Evolutionary conservation across 1,284 basidiomycete species (phyloP), one percentile per base, ranked within the genome.

Genomic region (Marasmius tenuissimus): DNA sequence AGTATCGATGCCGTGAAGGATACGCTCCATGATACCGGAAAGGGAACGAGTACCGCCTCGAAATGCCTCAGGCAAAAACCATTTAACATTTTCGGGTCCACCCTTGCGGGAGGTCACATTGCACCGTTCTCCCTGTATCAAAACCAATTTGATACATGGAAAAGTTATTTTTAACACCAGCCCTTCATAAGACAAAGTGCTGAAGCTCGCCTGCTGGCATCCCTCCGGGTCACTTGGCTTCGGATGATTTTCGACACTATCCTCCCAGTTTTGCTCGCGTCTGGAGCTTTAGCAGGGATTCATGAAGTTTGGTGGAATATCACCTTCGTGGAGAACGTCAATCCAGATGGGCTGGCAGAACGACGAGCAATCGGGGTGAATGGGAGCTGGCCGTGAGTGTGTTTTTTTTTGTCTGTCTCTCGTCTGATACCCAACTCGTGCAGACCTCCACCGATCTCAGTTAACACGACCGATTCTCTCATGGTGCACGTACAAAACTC

Each of bases 331-430:
- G 71, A 87, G 37, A 74, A 86, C 63, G 86, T 81, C 59, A 90
- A 87, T 72, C 93, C 92, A n/a, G 91, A 93, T 68, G 91, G 89
- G 4, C 81, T 92, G 56, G 83, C 78, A 59, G 78, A 86, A 33
- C 87, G 95, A 57, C 81, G 86, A 35, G 94, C 87, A 55, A 86
- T 97, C 61, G 95, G 94, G 60, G 85, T 97, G 59, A 97, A 97
- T 72, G 86, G 88, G 18, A 89, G 92, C 4, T 97, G 95, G 95
- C 95, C 95, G 89, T 94, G 74, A 75, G 92, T 81, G 8, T 59
- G 40, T 18, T 34, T 9, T 58, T 61, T 22, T 57, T 35, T 12
- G n/a, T 8, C 22, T 27, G 48, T 34, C 14, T 55, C 49, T 45
- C 52, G 45, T 34, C 11, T 20, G 37, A 38, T 20, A 34, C 38